Evolutionary conservation across 345 rosid genomes (phyloP), one percentile per base, ranked within the genome.

Genomic region (Linum usitatissimum): DNA sequence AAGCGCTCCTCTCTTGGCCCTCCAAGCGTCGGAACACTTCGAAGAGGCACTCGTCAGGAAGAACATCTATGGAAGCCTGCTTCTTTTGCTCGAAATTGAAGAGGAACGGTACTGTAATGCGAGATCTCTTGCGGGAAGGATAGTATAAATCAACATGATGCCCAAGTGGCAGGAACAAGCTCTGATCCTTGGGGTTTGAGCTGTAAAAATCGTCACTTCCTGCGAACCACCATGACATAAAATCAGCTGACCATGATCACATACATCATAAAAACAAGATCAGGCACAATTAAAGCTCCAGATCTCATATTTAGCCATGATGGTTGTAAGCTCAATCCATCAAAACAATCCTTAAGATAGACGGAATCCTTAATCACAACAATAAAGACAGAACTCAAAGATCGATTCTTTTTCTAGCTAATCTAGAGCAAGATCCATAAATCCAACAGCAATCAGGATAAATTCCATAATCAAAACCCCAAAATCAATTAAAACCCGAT

Each of bases 41-140:
- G 45, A 87, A 90, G 57, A 93, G 83, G 67, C 99, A 93, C 74
- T 93, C 99, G 38, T 93, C 96, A 0, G 97, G 99, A 1, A 93
- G 81, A 57, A 80, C 82, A 19, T 94, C 95, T 6, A 94, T 77
- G 2, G 92, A 83, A 68, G 82, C 66, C 65, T 79, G 67, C 66
- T 80, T 84, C 61, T 76, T 73, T 60, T 56, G 72, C 82, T 81
- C 92, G 68, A 78, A 79, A 10, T 73, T 31, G 83, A 81, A 77
- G 68, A 90, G 73, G 62, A 86, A 72, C 3, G 93, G 83, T 4
- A 96, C 92, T 59, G 79, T 73, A 70, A 88, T 60, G 21, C 95
- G 95, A 55, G 85, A 65, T 77, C 86, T 83, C 87, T 94, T 94
- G 71, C 80, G 64, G 20, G 91, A 70, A 77, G 91, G 83, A 55